Evolutionary conservation across 805 yeast species (phyloP).

Genomic region (Cyberlindnera japonica): DNA sequence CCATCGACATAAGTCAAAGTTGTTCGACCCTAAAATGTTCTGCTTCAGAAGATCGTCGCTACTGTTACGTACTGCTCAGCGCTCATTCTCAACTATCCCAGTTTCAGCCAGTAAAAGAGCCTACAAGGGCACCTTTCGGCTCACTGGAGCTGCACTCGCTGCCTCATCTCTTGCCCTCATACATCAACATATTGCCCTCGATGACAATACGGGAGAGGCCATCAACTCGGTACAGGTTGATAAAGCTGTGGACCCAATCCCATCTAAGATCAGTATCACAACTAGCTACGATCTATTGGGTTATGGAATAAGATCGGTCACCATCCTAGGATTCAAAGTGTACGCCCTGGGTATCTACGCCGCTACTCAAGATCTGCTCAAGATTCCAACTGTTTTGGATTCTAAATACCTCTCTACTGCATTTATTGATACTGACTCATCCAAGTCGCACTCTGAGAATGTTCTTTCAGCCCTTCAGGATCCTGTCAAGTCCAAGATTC

Average conservation of each 20-base stretch:
- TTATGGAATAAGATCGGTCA: conserved; percentile 77
- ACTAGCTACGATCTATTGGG: conserved; percentile 60
- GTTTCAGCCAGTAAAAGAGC: background rate
- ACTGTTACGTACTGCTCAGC: background rate
- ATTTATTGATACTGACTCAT: conserved; percentile 33
- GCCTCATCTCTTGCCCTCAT: background rate
- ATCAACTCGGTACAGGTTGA: conserved; percentile 42
- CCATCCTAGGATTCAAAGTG: conserved; percentile 77
- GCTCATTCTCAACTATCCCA: background rate
- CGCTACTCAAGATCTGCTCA: conserved; percentile 51
- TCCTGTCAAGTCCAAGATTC: conserved; percentile 45
- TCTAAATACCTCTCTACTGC: conserved; percentile 38
- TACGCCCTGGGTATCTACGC: conserved; percentile 84
- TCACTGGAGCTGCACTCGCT: no score
- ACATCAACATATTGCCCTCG: conserved; percentile 8
- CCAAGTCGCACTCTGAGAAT: conserved; percentile 37
- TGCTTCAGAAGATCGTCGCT: background rate
- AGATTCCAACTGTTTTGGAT: conserved; percentile 39
- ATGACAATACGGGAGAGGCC: conserved; percentile 10
- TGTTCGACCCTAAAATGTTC: no score
- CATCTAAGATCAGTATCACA: conserved; percentile 26
- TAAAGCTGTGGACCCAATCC: conserved; percentile 42
- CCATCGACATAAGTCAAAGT: no score
- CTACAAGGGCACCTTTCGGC: no score
- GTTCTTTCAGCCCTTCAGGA: conserved; percentile 45